Evolutionary conservation across 2,329 filamentous ascomycete genomes (phyloP), one percentile per base, ranked within the genome.

Genomic region (Ascochyta rabiei): DNA sequence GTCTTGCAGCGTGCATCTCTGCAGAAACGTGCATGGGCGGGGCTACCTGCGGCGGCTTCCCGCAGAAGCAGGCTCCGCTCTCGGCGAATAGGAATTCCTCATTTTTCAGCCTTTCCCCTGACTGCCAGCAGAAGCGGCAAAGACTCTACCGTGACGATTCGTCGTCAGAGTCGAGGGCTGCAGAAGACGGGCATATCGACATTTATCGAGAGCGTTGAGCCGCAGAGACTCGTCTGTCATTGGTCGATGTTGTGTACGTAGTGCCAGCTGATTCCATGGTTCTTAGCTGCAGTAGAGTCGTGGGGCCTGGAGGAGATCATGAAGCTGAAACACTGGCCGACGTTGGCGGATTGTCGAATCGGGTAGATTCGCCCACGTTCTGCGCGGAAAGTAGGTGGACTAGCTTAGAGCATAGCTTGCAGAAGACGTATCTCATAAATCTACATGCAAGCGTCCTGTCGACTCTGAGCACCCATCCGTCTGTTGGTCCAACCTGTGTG

Each of bases 1-100:
- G 45, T 53, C 62, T 30, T 66, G 67, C 66, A 64, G 63, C 50
- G 62, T 66, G 67, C 60, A 64, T 70, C 59, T 57, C 60, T 55
- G 48, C 60, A 63, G 53, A 49, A 63, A 60, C 57, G 53, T 67
- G 63, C 65, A 68, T 65, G 63, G 64, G 54, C n/a, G n/a, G n/a
- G n/a, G n/a, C n/a, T n/a, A n/a, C n/a, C 60, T 60, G 60, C 46
- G 37, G 46, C 46, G 46, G 41, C 46, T 55, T 55, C 52, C 52
- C 52, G 60, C 64, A 66, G 64, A 60, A 61, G 60, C 53, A 53
- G 44, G 41, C 47, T 45, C 50, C 50, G 54, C 57, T 53, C 53
- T 64, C 65, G 62, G 55, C 59, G 60, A 67, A 63, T 55, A 60
- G 57, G 56, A 55, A 50, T 47, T 44, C 40, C 35, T 46, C 8